Percentiles rank a stretch among this genome's conserved stretches.
phyloP scores from a whole-genome alignment of 2,329 filamentous ascomycete species.

The Cordyceps cateniannulata region DNA sequence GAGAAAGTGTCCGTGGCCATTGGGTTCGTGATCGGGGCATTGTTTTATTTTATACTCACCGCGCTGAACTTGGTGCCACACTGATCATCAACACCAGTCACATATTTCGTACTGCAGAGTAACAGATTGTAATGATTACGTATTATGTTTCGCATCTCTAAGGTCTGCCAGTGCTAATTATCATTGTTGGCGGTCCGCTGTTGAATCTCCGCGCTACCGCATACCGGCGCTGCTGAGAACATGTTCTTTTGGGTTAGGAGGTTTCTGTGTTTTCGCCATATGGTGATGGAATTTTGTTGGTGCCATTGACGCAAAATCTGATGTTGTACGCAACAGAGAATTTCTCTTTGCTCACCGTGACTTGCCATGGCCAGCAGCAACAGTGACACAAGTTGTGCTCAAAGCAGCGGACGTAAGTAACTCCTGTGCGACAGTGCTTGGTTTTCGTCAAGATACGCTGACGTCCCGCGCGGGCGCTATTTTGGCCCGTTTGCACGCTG shows the following conservation, averaged over 20 bases:
- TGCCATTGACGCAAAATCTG: neutral
- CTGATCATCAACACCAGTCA: neutral
- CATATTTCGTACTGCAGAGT: neutral
- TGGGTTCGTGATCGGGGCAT: conserved; percentile 23
- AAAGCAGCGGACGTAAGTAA: neutral
- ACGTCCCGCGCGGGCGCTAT: neutral
- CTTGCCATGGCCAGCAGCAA: neutral
- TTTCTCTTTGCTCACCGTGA: neutral
- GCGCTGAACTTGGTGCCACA: neutral
- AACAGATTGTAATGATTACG: neutral
- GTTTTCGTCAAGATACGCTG: neutral
- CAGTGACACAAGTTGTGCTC: neutral
- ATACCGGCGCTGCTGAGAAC: neutral
- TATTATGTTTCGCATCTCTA: neutral
- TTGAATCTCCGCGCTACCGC: neutral
- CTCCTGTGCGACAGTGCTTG: neutral
- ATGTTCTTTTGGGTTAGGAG: neutral
- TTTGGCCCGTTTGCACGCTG: neutral
- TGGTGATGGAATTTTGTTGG: too few species aligned
- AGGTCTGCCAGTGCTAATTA: neutral
- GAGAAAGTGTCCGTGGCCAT: conserved; percentile 27
- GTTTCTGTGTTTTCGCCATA: too few species aligned
- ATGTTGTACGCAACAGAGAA: neutral
- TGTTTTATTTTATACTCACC: conserved; percentile 12
- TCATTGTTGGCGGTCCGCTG: neutral